A percentile compares a stretch with the other conserved stretches of the same genome.
Conservation (phyloP, 1,284 basidiomycete genomes). For the Mrakiaceae sp. region DNA sequence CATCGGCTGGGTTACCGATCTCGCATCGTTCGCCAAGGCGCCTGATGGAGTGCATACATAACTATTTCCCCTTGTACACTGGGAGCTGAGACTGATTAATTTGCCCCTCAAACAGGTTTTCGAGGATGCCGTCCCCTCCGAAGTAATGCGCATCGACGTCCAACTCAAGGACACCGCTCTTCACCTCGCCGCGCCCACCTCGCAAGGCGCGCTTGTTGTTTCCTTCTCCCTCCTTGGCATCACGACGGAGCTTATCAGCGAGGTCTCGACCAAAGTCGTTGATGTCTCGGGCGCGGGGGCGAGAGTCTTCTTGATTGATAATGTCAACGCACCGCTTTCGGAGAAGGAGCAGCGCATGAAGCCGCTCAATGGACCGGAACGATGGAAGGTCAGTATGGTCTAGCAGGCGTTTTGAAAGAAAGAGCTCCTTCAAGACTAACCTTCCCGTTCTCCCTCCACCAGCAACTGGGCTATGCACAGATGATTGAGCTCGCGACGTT, state of each 20-base stretch:
- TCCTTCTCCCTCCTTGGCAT: conserved; percentile 56
- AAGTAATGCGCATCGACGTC: conserved; percentile 61
- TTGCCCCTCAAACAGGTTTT: conserved; percentile 50
- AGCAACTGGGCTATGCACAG: conserved; percentile 47
- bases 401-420: background rate
- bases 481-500: conserved; percentile 49
- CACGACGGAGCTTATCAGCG: conserved; percentile 58
- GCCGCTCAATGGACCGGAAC: conserved; percentile 28
- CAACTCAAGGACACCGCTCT: conserved; percentile 59
- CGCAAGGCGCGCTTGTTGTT: conserved; percentile 54
- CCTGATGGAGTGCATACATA: conserved; percentile 63
- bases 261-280: conserved; percentile 47
- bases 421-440: background rate
- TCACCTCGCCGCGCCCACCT: conserved; percentile 47
- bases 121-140: conserved; percentile 83
- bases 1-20: conserved; percentile 51
- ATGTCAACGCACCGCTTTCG: conserved; percentile 34
- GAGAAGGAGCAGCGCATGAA: conserved; percentile 18
- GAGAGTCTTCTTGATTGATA: conserved; percentile 52
- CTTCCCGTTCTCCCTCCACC: background rate
- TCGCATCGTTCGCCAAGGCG: conserved; percentile 60
- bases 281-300: conserved; percentile 41
- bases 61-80: background rate
- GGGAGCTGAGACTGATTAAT: background rate
- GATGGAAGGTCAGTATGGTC: conserved; percentile 53